phyloP scores from a whole-genome alignment of 164 flowering plant genomes.

The Annona cherimola region DNA sequence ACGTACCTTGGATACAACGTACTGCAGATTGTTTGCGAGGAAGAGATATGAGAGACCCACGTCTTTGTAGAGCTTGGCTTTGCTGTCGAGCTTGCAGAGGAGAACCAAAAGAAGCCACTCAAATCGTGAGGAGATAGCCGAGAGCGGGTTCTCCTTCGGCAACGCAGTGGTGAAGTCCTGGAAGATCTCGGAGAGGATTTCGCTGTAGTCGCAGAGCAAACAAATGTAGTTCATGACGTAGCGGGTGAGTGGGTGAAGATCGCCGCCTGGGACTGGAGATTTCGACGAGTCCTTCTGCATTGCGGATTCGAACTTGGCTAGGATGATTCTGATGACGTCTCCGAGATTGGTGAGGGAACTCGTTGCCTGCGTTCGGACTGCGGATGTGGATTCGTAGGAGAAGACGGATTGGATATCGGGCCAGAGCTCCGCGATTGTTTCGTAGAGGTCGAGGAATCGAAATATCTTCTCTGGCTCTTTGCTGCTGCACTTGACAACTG shows the following conservation, averaged over 20 bases:
- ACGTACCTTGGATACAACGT: conserved; percentile 37
- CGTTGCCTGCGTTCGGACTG: conserved; percentile 41
- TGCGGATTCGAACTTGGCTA: conserved; percentile 43
- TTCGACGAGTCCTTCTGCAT: conserved; percentile 51
- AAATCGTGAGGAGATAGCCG: conserved; percentile 25
- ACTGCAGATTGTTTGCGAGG: conserved; percentile 59
- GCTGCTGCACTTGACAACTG: conserved; percentile 40
- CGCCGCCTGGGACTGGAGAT: conserved; percentile 38
- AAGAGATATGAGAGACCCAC: conserved; percentile 47
- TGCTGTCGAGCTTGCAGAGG: conserved; percentile 60
- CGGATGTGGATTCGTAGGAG: conserved; percentile 36
- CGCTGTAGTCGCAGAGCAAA: conserved; percentile 45
- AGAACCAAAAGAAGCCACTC: conserved; percentile 60
- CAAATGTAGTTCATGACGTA: conserved; percentile 46
- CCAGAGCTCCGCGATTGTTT: conserved; percentile 40
- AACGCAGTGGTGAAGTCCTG: conserved; percentile 8
- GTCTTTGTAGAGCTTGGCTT: conserved; percentile 48
- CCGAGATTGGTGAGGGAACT: conserved; percentile 35
- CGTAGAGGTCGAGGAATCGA: conserved; percentile 52
- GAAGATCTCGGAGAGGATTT: conserved; percentile 38
- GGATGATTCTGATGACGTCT: conserved; percentile 32
- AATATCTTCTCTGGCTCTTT: conserved; percentile 54
- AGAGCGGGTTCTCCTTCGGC: conserved; percentile 2
- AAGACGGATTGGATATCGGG: conserved; percentile 53
- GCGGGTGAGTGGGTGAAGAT: conserved; percentile 47